Evolutionary conservation across 176 grass and related monocot species (phyloP).

Genomic region (Avena eriantha): DNA sequence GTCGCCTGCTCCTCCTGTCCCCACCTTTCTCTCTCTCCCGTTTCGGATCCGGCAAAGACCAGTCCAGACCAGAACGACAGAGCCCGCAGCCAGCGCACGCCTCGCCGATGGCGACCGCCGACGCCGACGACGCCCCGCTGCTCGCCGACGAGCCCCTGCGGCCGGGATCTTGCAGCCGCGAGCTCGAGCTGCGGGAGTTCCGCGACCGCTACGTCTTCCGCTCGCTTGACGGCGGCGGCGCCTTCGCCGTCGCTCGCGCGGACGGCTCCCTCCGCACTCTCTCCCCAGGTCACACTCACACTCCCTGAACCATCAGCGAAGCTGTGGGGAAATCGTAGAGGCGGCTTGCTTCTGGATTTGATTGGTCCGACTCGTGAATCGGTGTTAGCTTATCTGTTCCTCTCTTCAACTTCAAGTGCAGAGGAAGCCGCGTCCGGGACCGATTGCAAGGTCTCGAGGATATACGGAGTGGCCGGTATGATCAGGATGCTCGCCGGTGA

Average conservation of each 20-base stretch:
- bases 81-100: neutral
- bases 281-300: slow-evolving; percentile 45
- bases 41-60: slow-evolving; percentile 38
- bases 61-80: slow-evolving; percentile 9
- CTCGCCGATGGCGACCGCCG: slow-evolving; percentile 51
- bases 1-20: neutral
- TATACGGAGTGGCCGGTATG: slow-evolving; percentile 42
- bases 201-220: slow-evolving; percentile 83
- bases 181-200: slow-evolving; percentile 86
- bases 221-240: slow-evolving; percentile 57
- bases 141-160: slow-evolving; percentile 48
- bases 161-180: slow-evolving; percentile 61
- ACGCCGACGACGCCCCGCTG: slow-evolving; percentile 61
- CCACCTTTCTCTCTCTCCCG: neutral
- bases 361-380: slow-evolving; percentile 17
- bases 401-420: slow-evolving; percentile 37
- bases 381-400: slow-evolving; percentile 19
- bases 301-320: neutral
- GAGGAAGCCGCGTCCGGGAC: slow-evolving; percentile 49
- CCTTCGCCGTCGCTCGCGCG: slow-evolving; percentile 72
- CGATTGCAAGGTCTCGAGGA: slow-evolving; percentile 48
- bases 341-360: neutral
- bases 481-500: slow-evolving; percentile 50
- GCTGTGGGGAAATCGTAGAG: neutral
- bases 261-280: slow-evolving; percentile 60